Evolutionary conservation across 2,329 filamentous ascomycete species (phyloP).

Genomic region (Ceratocystiopsis brevicomis): DNA sequence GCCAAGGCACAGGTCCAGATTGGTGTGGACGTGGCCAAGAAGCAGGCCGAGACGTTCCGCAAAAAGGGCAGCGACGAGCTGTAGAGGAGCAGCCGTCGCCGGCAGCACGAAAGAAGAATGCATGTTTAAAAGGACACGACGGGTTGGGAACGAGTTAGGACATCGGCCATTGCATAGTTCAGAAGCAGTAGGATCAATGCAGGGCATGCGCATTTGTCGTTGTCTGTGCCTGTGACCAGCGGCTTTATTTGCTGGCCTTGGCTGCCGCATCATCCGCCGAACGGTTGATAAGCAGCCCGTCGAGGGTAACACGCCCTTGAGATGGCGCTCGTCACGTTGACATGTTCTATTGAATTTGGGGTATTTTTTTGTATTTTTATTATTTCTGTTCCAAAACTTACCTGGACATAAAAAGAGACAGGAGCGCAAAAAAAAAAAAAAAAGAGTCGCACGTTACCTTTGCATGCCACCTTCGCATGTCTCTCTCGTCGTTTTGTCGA

Average conservation of each 20-base stretch:
- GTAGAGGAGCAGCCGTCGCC: slow-evolving; percentile 14
- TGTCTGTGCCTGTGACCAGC: too few species aligned
- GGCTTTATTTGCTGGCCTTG: too few species aligned
- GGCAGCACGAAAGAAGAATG: not conserved
- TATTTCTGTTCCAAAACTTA: not conserved
- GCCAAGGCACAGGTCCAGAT: slow-evolving; percentile 27
- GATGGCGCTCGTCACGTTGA: too few species aligned
- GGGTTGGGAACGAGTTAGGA: too few species aligned
- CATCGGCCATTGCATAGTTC: too few species aligned
- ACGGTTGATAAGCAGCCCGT: too few species aligned
- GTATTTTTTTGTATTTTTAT: not conserved
- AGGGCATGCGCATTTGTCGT: too few species aligned
- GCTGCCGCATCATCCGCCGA: too few species aligned
- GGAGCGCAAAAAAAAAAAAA: not conserved
- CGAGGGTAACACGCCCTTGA: too few species aligned
- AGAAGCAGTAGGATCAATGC: too few species aligned
- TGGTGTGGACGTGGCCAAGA: slow-evolving; percentile 28
- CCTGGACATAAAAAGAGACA: not conserved
- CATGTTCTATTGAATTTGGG: too few species aligned
- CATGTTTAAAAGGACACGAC: not conserved
- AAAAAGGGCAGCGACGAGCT: slow-evolving; percentile 29
- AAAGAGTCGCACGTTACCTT: not conserved
- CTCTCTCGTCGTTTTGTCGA: too few species aligned
- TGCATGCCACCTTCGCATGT: not conserved
- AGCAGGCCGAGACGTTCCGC: slow-evolving; percentile 22